These are phyloP conservation scores for Chaetomium olivaceum DNA, from an alignment of 2,329 filamentous ascomycete species.

Conservation along the genomic window DNA sequence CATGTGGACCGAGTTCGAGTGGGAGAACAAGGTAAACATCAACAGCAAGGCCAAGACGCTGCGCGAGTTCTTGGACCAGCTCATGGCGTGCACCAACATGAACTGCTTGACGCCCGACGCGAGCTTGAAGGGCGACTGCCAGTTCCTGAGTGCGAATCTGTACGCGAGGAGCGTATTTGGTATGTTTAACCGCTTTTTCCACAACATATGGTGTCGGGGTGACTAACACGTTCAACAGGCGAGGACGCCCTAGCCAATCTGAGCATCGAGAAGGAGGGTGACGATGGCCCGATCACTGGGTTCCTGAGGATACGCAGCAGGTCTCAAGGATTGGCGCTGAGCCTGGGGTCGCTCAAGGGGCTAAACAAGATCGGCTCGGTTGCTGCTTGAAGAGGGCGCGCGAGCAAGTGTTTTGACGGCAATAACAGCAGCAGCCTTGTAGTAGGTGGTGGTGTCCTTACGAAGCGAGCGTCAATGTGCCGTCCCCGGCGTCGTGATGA, in stretches of 20 bases:
- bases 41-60: conserved; percentile 94
- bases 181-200: conserved; percentile 55
- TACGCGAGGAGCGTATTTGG: conserved; percentile 97
- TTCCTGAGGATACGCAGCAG: conserved; percentile 98
- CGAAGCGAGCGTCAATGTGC: background rate
- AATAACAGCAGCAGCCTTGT: background rate
- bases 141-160: conserved; percentile 94
- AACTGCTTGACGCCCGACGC: conserved; percentile 95
- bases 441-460: background rate
- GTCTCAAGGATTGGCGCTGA: conserved; percentile 91
- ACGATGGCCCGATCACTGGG: conserved; percentile 91
- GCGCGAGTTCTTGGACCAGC: conserved; percentile 85
- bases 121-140: conserved; percentile 93
- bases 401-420: background rate
- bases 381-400: conserved; percentile 37
- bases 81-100: conserved; percentile 99
- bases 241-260: conserved; percentile 97
- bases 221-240: conserved; percentile 53
- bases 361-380: conserved; percentile 73
- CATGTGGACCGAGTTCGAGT: conserved; percentile 99
- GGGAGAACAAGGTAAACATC: conserved; percentile 99
- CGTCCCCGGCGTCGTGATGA: background rate
- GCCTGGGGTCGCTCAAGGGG: conserved; percentile 90
- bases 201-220: background rate
- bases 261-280: conserved; percentile 96